Evolutionary conservation across 225 moss, liverwort and hornwort genomes (phyloP).

Genomic region (Asterella californica): DNA sequence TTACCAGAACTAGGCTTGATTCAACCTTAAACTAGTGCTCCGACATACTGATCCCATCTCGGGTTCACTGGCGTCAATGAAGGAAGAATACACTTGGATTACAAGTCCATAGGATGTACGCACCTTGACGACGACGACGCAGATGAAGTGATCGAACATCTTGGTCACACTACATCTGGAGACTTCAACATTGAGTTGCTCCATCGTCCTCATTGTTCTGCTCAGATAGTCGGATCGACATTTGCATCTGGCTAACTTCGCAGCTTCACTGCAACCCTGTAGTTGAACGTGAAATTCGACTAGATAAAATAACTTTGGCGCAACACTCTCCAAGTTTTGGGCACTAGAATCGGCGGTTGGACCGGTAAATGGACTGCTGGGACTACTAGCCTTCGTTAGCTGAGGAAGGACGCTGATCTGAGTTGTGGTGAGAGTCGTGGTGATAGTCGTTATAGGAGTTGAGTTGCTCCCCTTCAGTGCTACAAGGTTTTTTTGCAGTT

Average conservation of each 20-base stretch:
- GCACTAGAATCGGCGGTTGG: neutral
- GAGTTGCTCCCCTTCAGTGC: constrained; percentile 4
- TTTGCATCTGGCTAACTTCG: constrained; percentile 33
- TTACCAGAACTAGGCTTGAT: neutral
- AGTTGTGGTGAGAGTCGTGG: neutral
- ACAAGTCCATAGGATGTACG: neutral
- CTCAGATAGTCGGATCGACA: constrained; percentile 38
- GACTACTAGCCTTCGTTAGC: neutral
- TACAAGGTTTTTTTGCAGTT: constrained; percentile 24
- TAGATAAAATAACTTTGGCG: neutral
- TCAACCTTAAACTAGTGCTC: neutral
- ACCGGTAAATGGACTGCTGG: neutral
- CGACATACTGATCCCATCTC: neutral
- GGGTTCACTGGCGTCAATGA: neutral
- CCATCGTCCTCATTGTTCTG: constrained; percentile 32
- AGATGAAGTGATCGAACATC: constrained; percentile 39
- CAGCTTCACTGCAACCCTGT: constrained; percentile 26
- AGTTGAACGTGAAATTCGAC: constrained; percentile 44
- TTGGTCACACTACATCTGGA: constrained; percentile 42
- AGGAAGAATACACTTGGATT: neutral
- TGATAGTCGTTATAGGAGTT: neutral
- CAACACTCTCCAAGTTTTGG: neutral
- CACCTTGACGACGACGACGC: constrained; percentile 40
- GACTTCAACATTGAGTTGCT: constrained; percentile 38
- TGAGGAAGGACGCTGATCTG: neutral